Base-by-base conservation (phyloP, 2,329 filamentous ascomycete species). In the Waltergamsia citrina region DNA sequence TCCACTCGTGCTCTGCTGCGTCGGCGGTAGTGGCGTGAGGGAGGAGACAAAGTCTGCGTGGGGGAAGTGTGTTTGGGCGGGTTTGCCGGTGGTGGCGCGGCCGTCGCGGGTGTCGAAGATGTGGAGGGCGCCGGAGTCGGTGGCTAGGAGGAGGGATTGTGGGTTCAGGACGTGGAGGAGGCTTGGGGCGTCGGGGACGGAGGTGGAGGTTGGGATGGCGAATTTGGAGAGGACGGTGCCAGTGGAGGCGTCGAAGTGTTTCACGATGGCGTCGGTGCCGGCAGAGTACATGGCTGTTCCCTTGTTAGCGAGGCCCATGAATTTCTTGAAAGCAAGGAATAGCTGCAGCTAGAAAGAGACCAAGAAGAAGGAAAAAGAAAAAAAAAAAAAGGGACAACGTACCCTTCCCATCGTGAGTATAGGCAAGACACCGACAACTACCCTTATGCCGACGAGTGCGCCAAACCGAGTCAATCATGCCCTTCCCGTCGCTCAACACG, bases 21-120 rank as follows among this genome's bases (percentile, higher is more conserved):
- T 81, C 0, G 88, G 73, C 0, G 88, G 87, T 1, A 98, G 72
- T 2, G 88, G 79, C 1, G 85, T 83, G 29, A 98, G 69, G 32
- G 85, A 88, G 21, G 88, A 92, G 35, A 98, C 76, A 57, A 94
- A 95, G 62, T 96, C 90, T 47, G 84, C 78, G 59, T 98, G 92
- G 1, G 90, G 90, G 41, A 78, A 78, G 52, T 90, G 81, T 8
- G 85, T 87, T 50, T 88, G 83, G 16, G 80, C 72, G 2, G 86
- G 86, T 42, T 74, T 80, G 9, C 72, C 61, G 23, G 60, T 60
- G 0, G 82, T 68, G 1, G 66, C 59, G 29, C 57, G 67, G 40
- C 86, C 30, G 24, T 25, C 23, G 39, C 86, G 81, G 6, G 94
- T 62, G 56, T 96, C 92, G 58, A 86, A 83, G 41, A 95, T 74